A percentile compares a stretch with the other conserved stretches of the same genome.
These are phyloP conservation scores for Arabidopsis lyrata DNA, from an alignment of 441 rosid species.

Conservation along the genomic window DNA sequence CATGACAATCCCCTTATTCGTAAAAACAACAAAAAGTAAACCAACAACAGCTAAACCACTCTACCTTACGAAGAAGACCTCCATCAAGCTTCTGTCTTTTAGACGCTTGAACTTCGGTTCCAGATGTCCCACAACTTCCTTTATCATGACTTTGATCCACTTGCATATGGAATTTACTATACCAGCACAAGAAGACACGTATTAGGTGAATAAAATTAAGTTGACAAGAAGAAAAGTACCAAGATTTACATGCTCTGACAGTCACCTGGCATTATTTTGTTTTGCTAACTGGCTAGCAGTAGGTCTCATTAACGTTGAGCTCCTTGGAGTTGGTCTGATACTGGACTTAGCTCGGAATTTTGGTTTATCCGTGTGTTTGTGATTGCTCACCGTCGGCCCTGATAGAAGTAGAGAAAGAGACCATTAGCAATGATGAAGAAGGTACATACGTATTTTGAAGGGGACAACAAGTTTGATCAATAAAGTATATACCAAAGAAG, in stretches of 20 bases:
- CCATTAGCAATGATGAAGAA: constrained; percentile 1
- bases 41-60: constrained; percentile 4
- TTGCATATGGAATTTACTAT: constrained; percentile 61
- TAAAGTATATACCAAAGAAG: constrained; percentile 22
- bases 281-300: constrained; percentile 92
- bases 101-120: constrained; percentile 81
- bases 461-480: neutral
- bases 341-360: constrained; percentile 49
- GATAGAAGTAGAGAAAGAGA: constrained; percentile 28
- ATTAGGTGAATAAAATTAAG: constrained; percentile 10
- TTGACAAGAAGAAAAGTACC: neutral
- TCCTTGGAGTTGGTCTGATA: constrained; percentile 48
- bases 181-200: constrained; percentile 5
- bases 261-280: constrained; percentile 78
- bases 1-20: neutral
- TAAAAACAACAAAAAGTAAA: neutral
- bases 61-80: constrained; percentile 77
- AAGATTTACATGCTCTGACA: constrained; percentile 26
- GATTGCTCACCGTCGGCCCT: constrained; percentile 57
- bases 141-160: constrained; percentile 35
- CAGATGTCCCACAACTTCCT: constrained; percentile 52
- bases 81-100: constrained; percentile 97
- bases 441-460: neutral
- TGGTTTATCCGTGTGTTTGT: constrained; percentile 44
- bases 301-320: constrained; percentile 95